These are phyloP conservation scores for Hemisphaericaspora nanyangensis DNA, from an alignment of 805 yeast genomes.

Conservation along the genomic window DNA sequence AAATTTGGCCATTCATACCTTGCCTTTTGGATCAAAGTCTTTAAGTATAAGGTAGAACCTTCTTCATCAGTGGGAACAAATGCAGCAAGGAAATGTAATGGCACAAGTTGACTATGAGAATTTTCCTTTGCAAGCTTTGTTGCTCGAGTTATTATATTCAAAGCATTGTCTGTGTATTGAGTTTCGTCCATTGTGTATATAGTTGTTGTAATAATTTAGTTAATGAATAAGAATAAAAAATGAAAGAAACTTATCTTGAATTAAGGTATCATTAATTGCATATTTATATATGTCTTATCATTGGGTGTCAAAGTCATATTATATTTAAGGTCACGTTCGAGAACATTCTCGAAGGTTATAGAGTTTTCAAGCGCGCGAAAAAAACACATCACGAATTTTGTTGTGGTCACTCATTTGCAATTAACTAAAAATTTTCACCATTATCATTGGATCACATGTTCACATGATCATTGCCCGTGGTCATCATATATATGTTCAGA, in stretches of 20 bases:
- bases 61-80: conserved; percentile 65
- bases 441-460: too few species aligned
- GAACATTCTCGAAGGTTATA: neutral
- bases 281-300: too few species aligned
- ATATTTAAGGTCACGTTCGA: neutral
- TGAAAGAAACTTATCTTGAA: too few species aligned
- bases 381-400: too few species aligned
- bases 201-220: neutral
- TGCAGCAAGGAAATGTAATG: conserved; percentile 90
- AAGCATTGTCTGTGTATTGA: conserved; percentile 92
- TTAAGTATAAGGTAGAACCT: conserved; percentile 53
- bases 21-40: conserved; percentile 79
- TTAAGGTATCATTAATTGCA: too few species aligned
- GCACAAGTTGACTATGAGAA: conserved; percentile 75
- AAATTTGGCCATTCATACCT: conserved; percentile 82
- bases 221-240: neutral
- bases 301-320: too few species aligned
- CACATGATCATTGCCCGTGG: too few species aligned
- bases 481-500: too few species aligned
- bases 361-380: too few species aligned
- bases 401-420: too few species aligned
- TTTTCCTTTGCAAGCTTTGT: conserved; percentile 80
- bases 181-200: conserved; percentile 50
- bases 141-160: conserved; percentile 74
- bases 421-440: too few species aligned